Evolutionary conservation across 1,284 basidiomycete genomes (phyloP), one percentile per base, ranked within the genome.

Genomic region (Wolfiporia cocos): DNA sequence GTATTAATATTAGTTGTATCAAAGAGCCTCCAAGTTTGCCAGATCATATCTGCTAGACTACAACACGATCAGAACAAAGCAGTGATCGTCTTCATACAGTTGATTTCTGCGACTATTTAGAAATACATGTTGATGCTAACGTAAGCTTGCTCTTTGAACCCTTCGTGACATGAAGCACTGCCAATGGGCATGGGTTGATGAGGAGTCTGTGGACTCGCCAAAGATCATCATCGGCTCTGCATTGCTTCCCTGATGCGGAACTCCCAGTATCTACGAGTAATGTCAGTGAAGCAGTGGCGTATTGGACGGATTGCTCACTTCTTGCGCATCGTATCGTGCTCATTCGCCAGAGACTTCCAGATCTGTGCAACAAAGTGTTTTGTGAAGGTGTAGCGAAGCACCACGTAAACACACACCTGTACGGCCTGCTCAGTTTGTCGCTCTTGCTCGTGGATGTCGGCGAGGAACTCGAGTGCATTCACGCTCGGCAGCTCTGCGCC

Each of bases 391-490:
- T 32, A 43, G 29, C 10, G 10, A 7, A 19, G 17, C 14, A 37
- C 18, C 12, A 28, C 26, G 11, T 5, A 43, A 45, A n/a, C 46
- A 56, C 66, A 42, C 48, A 80, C 78, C 61, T 73, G 68, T 2
- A 70, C 66, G 3, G 80, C 79, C 52, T 73, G 68, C 18, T 61
- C 50, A 0, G 72, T 62, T 20, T 67, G 64, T 5, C 69, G 78
- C 35, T 74, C 70, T 45, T 75, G 66, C 53, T 84, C 79, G 49
- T 83, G 70, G 1, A 84, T 71, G 54, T 96, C 92, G 0, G 90
- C 92, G 46, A 90, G 54, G 59, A 93, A 92, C 62, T 96, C 92
- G 38, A 95, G 69, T 4, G 92, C 92, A 20, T 78, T 70, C 1
- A 76, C 68, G 41, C 83, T 81, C 2, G 91, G 91, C 14, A 93